phyloP scores from a whole-genome alignment of 139 green algal genomes.

The Chlamydomonas sphaeroides region DNA sequence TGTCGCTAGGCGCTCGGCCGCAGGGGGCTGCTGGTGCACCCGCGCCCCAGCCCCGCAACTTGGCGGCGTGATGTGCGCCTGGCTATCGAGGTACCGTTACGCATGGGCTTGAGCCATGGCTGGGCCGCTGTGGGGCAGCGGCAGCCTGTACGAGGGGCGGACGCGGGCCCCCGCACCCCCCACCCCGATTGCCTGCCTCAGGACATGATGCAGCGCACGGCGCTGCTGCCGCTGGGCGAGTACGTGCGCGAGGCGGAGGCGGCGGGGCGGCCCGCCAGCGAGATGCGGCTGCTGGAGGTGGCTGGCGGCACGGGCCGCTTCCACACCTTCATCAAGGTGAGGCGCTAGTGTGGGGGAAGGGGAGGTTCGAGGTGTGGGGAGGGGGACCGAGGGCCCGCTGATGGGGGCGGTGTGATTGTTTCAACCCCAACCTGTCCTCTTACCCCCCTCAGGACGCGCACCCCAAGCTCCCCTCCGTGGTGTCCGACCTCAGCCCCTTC shows the following conservation, averaged over 20 bases:
- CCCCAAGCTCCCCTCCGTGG: slow-evolving; percentile 62
- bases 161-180: no score
- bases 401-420: neutral
- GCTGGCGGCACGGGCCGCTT: slow-evolving; percentile 88
- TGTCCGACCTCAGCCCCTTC: slow-evolving; percentile 83
- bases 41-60: no score
- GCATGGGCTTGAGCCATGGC: no score
- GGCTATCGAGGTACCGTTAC: no score
- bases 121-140: no score
- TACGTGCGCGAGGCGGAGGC: slow-evolving; percentile 26
- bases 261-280: neutral
- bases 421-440: neutral
- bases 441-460: slow-evolving; percentile 43
- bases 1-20: no score
- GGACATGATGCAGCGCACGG: slow-evolving; percentile 80
- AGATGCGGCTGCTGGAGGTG: slow-evolving; percentile 79
- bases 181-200: no score
- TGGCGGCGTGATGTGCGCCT: no score
- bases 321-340: slow-evolving; percentile 86
- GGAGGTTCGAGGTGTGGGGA: no score
- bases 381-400: no score
- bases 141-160: no score
- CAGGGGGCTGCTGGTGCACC: no score
- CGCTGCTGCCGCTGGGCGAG: slow-evolving; percentile 53
- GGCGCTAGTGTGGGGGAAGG: neutral